Base-by-base conservation (phyloP, 192 early-diverging fungal genomes). In the Backusella parvicylindrica region DNA sequence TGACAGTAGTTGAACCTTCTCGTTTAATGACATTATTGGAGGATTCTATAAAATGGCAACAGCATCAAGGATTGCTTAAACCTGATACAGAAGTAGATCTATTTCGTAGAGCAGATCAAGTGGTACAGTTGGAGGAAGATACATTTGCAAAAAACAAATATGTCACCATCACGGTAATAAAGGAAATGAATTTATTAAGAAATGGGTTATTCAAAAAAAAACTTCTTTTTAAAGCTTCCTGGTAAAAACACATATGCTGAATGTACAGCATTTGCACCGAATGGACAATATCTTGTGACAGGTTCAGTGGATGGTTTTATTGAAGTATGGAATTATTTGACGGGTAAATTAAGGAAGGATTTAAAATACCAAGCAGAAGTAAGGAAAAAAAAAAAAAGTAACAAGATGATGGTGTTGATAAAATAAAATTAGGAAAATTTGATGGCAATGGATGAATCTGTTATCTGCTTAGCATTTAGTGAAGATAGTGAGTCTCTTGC, bases 251-350 rank as follows among this genome's bases (percentile, higher is more conserved):
- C 92, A 65, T 90, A 93, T 69, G 89, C 93, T 2, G 93, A 93
- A 71, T 85, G 88, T 70, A 85, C 87, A 2, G 86, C 84, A 43
- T 97, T 99, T 79, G 95, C 95, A 6, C 90, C 93, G 3, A 91
- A 93, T 70, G 94, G 95, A 21, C 91, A 92, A 71, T 92, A 86
- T 60, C 80, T 99, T 35, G 95, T 88, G 15, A 97, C 96, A 36
- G 98, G 98, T 21, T 94, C 91, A 68, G 84, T 88, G 31, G 98
- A 98, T 85, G 98, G 98, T 8, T 95, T 98, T 77, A 94, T 99
- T 77, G 98, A 99, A 84, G 78, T 99, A 21, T 99, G 95, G 95
- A 95, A 97, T 74, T 90, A 89, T 70, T 84, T 92, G 71, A 97
- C 95, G 2, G 96, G 95, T 0, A 99, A 97, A 75, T 82, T 96